A percentile compares a stretch with the other conserved stretches of the same genome.
phyloP scores from a whole-genome alignment of 2,329 filamentous ascomycete species.

The Penicillium sclerotigenum region DNA sequence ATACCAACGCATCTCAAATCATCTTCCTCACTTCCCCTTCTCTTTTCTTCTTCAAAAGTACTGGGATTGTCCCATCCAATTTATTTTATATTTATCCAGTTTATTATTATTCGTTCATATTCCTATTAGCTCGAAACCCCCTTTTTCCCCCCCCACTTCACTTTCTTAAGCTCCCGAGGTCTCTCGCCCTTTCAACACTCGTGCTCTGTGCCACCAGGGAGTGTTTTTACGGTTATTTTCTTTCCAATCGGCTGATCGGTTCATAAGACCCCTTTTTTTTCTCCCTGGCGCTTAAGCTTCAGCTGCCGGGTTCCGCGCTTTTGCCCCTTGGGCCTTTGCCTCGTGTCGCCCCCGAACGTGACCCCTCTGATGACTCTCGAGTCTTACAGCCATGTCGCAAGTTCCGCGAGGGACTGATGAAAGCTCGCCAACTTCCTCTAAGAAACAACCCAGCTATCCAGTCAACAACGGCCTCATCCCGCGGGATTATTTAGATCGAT shows the following conservation, averaged over 20 bases:
- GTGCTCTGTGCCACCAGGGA: neutral
- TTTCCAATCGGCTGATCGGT: constrained; percentile 12
- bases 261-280: constrained; percentile 12
- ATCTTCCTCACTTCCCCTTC: neutral
- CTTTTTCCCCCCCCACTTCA: constrained; percentile 4
- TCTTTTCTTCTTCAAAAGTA: neutral
- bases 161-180: neutral
- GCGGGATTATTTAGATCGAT: constrained; percentile 35
- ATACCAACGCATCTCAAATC: neutral
- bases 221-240: neutral
- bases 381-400: constrained; percentile 36
- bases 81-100: neutral
- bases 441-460: constrained; percentile 13
- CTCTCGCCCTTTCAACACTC: neutral
- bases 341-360: constrained; percentile 15
- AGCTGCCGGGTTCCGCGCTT: constrained; percentile 19
- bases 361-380: constrained; percentile 22
- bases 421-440: constrained; percentile 13
- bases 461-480: constrained; percentile 32
- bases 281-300: constrained; percentile 12
- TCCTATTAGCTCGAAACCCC: constrained; percentile 1
- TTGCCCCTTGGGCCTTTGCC: constrained; percentile 9
- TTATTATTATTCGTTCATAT: neutral
- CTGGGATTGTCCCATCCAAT: neutral
- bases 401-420: constrained; percentile 30